These are phyloP conservation scores for Fraxinus greggii DNA, from an alignment of 305 asterid species.

Conservation along the genomic window DNA sequence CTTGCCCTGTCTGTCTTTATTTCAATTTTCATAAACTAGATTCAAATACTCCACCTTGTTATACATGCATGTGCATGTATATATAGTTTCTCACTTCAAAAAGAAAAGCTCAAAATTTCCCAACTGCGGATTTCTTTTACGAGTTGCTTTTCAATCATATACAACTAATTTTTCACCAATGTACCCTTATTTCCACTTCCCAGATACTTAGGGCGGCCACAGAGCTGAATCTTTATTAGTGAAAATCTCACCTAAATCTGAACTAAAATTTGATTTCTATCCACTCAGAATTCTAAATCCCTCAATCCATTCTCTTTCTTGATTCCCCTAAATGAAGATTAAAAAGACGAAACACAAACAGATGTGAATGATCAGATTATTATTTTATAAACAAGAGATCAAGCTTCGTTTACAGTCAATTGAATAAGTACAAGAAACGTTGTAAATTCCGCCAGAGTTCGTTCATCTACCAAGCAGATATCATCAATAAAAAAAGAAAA, in stretches of 20 bases:
- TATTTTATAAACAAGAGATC: not conserved
- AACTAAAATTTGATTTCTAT: slow-evolving; percentile 37
- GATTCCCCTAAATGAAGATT: slow-evolving; percentile 18
- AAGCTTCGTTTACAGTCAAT: not conserved
- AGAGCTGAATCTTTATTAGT: slow-evolving; percentile 38
- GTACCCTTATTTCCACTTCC: slow-evolving; percentile 22
- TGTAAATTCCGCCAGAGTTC: slow-evolving; percentile 62
- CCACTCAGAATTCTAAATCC: slow-evolving; percentile 30
- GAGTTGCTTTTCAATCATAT: slow-evolving; percentile 25
- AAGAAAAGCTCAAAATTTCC: slow-evolving; percentile 13
- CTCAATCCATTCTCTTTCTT: slow-evolving; percentile 18
- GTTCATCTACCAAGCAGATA: slow-evolving; percentile 75
- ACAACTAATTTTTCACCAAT: slow-evolving; percentile 25
- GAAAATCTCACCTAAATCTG: slow-evolving; percentile 59
- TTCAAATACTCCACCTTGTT: not conserved
- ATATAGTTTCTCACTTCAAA: slow-evolving; percentile 10
- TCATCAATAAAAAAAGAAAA: slow-evolving; percentile 3
- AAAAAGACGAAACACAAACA: slow-evolving; percentile 26
- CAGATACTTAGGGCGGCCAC: slow-evolving; percentile 27
- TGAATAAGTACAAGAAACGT: slow-evolving; percentile 31
- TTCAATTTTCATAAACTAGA: not conserved
- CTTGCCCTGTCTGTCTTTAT: not conserved
- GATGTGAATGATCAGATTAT: slow-evolving; percentile 16
- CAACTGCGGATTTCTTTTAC: slow-evolving; percentile 14
- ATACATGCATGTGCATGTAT: slow-evolving; percentile 1